A percentile compares a stretch with the other conserved stretches of the same genome.
Evolutionary conservation across 768 basidiomycete species (phyloP).

Genomic region (Phlebiopsis flavidoalba): DNA sequence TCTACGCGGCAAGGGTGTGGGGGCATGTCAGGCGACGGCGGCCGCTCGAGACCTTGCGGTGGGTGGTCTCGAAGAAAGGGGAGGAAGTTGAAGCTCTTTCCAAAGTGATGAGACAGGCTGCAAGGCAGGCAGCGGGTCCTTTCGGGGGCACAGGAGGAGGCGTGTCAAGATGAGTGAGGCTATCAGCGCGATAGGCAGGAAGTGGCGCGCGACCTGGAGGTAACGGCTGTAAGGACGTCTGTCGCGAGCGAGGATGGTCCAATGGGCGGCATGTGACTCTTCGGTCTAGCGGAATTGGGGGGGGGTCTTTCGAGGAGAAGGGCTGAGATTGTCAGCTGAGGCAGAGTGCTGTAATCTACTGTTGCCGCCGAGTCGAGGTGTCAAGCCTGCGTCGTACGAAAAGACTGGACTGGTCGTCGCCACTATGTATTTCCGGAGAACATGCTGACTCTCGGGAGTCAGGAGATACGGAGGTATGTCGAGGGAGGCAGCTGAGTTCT

Average conservation of each 20-base stretch:
- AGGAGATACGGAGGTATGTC: conserved; percentile 2
- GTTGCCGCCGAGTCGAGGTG: neutral
- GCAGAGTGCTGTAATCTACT: neutral
- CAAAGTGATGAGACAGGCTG: conserved; percentile 31
- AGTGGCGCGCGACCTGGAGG: neutral
- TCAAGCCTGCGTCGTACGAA: neutral
- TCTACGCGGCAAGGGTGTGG: conserved; percentile 26
- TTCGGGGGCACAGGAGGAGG: conserved; percentile 12
- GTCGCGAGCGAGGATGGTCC: neutral
- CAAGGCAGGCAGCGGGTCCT: neutral
- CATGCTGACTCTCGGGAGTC: neutral
- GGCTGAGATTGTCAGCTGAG: neutral
- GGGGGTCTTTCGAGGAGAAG: neutral
- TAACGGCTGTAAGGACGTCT: neutral
- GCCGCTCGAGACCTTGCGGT: conserved; percentile 19
- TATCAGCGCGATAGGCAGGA: neutral
- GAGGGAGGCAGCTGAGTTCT: conserved; percentile 20
- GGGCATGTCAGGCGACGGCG: neutral
- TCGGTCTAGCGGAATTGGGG: neutral
- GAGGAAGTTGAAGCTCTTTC: conserved; percentile 36
- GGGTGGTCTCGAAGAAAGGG: conserved; percentile 40
- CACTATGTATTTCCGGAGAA: conserved; percentile 1
- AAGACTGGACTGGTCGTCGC: neutral
- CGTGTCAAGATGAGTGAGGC: neutral
- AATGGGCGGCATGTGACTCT: neutral